phyloP scores from a whole-genome alignment of 345 rosid genomes.

The Durio zibethinus region DNA sequence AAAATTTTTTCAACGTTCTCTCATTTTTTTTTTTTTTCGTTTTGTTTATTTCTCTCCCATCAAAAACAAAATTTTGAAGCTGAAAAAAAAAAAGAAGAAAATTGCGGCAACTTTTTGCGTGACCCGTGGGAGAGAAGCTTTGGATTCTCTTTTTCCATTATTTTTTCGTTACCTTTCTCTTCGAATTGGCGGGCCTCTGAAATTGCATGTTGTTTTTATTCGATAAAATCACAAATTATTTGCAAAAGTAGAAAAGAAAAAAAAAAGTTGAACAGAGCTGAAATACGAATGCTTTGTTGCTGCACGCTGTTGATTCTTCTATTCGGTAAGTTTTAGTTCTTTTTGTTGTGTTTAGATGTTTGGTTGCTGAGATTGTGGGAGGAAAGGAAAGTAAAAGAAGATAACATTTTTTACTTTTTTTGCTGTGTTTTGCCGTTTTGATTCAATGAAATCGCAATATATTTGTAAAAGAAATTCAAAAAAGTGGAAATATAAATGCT shows the following conservation, averaged over 20 bases:
- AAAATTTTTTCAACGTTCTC: background rate
- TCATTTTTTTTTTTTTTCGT: background rate
- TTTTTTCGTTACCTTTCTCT: background rate
- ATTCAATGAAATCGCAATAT: background rate
- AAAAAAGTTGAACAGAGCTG: background rate
- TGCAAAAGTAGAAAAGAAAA: background rate
- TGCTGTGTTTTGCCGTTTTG: background rate
- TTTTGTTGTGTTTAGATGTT: background rate
- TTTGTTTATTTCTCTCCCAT: background rate
- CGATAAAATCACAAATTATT: background rate
- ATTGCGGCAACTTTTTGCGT: background rate
- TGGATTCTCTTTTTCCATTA: background rate
- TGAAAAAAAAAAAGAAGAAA: background rate
- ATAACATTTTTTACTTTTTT: background rate
- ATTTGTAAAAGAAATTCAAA: background rate
- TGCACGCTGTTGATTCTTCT: background rate
- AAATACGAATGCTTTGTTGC: background rate
- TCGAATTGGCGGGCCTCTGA: background rate
- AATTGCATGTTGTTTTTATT: background rate
- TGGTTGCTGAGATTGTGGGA: background rate
- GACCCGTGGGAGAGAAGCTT: background rate
- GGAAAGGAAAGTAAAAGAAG: background rate
- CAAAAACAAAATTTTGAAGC: constrained; percentile 2
- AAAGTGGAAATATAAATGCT: background rate
- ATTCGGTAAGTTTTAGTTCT: constrained; percentile 3